A percentile compares a stretch with the other conserved stretches of the same genome.
phyloP scores from a whole-genome alignment of 768 basidiomycete genomes.

The Termitomyces sp. region DNA sequence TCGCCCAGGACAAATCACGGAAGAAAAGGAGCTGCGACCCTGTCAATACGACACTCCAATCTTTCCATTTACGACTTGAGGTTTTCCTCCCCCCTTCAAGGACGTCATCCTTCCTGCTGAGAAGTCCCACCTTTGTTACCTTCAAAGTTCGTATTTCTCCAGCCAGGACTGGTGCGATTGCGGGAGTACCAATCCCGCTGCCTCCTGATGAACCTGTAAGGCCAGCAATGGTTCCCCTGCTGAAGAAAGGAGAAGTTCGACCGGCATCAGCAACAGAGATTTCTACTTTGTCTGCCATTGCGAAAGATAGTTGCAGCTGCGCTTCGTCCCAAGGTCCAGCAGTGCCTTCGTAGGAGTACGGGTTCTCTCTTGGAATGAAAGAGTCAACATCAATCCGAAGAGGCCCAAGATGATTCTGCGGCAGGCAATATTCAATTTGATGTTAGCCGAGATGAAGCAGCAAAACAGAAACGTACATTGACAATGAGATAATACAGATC shows the following conservation, averaged over 20 bases:
- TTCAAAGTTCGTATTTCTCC: slow-evolving; percentile 46
- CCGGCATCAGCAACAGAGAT: slow-evolving; percentile 35
- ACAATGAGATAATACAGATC: slow-evolving; percentile 92
- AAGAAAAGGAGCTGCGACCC: slow-evolving; percentile 90
- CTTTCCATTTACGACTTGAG: slow-evolving; percentile 79
- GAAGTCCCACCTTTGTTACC: slow-evolving; percentile 73
- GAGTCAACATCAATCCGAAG: slow-evolving; percentile 62
- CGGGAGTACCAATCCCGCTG: slow-evolving; percentile 11
- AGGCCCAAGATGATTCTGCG: slow-evolving; percentile 53
- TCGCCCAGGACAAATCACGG: slow-evolving; percentile 60
- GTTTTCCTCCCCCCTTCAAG: slow-evolving; percentile 73
- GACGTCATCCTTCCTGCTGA: slow-evolving; percentile 79
- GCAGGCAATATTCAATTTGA: neutral
- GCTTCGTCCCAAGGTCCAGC: slow-evolving; percentile 62
- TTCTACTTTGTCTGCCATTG: slow-evolving; percentile 52
- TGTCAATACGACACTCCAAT: slow-evolving; percentile 81
- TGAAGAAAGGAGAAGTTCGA: slow-evolving; percentile 30
- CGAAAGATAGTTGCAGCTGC: slow-evolving; percentile 59
- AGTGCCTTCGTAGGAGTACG: slow-evolving; percentile 65
- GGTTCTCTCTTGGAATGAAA: slow-evolving; percentile 53
- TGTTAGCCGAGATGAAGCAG: neutral
- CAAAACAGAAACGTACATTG: slow-evolving; percentile 37
- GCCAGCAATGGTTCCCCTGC: slow-evolving; percentile 29
- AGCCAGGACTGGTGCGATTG: slow-evolving; percentile 16
- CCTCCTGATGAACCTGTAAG: slow-evolving; percentile 19